Conservation (phyloP, 352 stramenopile species). For the Globisporangium viniferum region DNA sequence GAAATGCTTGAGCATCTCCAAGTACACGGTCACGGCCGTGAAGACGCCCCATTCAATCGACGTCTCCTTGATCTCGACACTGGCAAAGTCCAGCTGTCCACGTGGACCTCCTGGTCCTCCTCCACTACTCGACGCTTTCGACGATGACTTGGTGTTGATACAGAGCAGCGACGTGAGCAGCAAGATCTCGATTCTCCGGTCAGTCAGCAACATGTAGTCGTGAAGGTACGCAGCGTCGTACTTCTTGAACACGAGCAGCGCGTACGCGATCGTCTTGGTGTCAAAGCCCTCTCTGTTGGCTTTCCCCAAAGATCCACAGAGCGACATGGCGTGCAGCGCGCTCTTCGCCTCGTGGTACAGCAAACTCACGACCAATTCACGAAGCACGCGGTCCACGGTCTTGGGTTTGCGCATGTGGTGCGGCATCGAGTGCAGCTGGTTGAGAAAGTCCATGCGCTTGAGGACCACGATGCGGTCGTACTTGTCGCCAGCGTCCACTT, state of each 20-base stretch:
- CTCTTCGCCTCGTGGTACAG: constrained; percentile 41
- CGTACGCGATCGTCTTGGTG: constrained; percentile 52
- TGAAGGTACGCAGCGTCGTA: constrained; percentile 35
- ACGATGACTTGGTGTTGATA: constrained; percentile 14
- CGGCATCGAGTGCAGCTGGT: constrained; percentile 29
- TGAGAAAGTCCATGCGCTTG: constrained; percentile 25
- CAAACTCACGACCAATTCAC: constrained; percentile 42
- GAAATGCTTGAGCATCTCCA: constrained; percentile 56
- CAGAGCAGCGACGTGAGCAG: constrained; percentile 57
- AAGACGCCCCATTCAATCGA: constrained; percentile 52
- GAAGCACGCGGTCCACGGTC: constrained; percentile 38
- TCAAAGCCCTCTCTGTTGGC: constrained; percentile 31
- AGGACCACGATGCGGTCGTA: constrained; percentile 23
- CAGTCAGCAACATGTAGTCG: constrained; percentile 29
- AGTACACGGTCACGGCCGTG: constrained; percentile 36
- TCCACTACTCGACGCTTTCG: neutral
- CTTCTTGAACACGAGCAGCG: constrained; percentile 52
- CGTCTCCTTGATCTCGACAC: constrained; percentile 26
- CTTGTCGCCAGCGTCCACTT: constrained; percentile 25
- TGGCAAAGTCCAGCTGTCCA: constrained; percentile 6
- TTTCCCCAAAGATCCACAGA: constrained; percentile 28
- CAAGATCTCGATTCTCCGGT: constrained; percentile 45
- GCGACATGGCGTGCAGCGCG: constrained; percentile 22
- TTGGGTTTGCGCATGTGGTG: constrained; percentile 26
- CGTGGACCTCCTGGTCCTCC: neutral